Conservation (phyloP, 2,329 filamentous ascomycete species). For the Phaeophleospora eucalypticola region DNA sequence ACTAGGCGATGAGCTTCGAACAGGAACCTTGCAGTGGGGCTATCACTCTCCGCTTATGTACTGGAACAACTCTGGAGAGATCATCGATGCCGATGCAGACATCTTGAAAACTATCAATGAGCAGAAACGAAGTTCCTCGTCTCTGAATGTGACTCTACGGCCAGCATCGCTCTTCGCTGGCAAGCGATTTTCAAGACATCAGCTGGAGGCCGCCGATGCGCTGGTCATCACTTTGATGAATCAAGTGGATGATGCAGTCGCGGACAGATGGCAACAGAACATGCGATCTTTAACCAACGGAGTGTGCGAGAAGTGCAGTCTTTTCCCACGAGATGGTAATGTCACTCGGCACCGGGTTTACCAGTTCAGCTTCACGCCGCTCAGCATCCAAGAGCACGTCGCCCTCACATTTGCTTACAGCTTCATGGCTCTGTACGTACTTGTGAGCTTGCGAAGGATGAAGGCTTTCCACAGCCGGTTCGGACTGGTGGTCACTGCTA, state of each 20-base stretch:
- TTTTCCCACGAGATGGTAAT: constrained; percentile 59
- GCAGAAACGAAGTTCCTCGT: constrained; percentile 58
- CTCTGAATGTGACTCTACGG: constrained; percentile 68
- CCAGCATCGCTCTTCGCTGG: constrained; percentile 79
- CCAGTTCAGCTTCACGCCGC: constrained; percentile 73
- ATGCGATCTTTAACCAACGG: constrained; percentile 51
- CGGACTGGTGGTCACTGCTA: constrained; percentile 66
- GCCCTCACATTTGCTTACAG: constrained; percentile 63
- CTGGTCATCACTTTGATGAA: constrained; percentile 75
- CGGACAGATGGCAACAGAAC: constrained; percentile 61
- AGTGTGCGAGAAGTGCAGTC: constrained; percentile 55
- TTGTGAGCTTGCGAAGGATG: constrained; percentile 63
- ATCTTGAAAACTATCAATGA: constrained; percentile 67
- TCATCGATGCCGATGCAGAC: constrained; percentile 58
- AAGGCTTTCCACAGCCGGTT: constrained; percentile 71
- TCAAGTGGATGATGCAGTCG: constrained; percentile 60
- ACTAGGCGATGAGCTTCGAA: constrained; percentile 24
- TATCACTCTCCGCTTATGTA: constrained; percentile 81
- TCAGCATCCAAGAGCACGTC: constrained; percentile 63
- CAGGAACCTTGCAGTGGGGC: constrained; percentile 58
- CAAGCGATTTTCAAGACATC: constrained; percentile 67
- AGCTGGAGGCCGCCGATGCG: constrained; percentile 68
- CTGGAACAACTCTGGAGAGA: constrained; percentile 63
- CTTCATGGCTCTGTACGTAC: constrained; percentile 61
- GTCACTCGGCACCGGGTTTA: constrained; percentile 60